Base-by-base conservation (phyloP, 352 stramenopile genomes). In the Globisporangium iwayamae region DNA sequence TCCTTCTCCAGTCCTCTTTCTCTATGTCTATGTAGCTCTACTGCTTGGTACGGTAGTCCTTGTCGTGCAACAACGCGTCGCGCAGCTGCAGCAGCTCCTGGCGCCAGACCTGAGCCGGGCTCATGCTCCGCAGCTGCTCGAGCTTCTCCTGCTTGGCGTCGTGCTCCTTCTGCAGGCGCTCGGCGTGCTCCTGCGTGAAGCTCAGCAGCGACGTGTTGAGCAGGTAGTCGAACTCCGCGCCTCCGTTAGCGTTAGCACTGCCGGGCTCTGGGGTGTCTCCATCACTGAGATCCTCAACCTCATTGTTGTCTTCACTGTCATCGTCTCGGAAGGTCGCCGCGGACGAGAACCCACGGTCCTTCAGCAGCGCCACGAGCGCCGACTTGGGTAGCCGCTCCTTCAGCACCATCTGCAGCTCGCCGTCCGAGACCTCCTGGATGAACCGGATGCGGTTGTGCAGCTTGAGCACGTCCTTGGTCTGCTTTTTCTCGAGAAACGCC, bases 131-230 rank as follows among this genome's bases (percentile, higher is more conserved):
- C 50, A 99, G 80, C 58, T 85, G 74, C 45, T 89, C 74, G n/a
- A 99, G 81, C 62, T 93, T 91, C 9, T 75, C 61, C 28, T 87
- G 81, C 81, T 98, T 98, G 36, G 78, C 79, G 61, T 89, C 81
- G 56, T 97, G 89, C 71, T 99, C 85, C 45, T 76, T 83, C 63
- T 96, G 81, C 47, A 99, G 78, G 45, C 96, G 83, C 47, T 98
- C 83, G 4, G 93, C 85, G 64, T 97, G 91, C 74, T 99, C 97
- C 56, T 96, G 91, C 4, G 97, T 99, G 54, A 99, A 96, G 67
- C 83, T 98, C 93, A 98, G 98, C 60, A 99, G 87, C 65, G 98
- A 98, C 83, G 98, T 99, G 60, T 93, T 97, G 32, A 99, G 85
- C 54, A 99, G 81, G 71, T 99, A 99, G 70, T 99, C 97, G 60